Conservation (phyloP, 352 stramenopile genomes). For the Phytophthora hibernalis region DNA sequence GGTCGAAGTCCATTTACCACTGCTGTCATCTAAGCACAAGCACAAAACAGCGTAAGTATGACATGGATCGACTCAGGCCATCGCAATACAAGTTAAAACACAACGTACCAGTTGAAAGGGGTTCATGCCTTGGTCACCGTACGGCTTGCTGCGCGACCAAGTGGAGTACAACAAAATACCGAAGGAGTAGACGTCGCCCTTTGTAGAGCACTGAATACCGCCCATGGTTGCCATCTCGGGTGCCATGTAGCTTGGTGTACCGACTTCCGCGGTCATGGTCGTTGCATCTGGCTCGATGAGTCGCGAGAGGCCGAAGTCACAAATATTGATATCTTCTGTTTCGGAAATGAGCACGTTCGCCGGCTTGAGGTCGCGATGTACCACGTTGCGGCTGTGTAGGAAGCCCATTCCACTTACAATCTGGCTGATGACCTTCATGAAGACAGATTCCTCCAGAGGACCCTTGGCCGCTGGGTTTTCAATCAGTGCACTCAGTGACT, state of each 20-base stretch:
- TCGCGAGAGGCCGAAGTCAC: slow-evolving; percentile 93
- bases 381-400: slow-evolving; percentile 87
- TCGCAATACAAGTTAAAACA: neutral
- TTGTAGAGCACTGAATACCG: slow-evolving; percentile 87
- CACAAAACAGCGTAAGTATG: slow-evolving; percentile 18
- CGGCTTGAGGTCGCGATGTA: slow-evolving; percentile 93
- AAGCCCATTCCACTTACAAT: slow-evolving; percentile 93
- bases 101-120: slow-evolving; percentile 84
- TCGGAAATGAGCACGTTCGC: slow-evolving; percentile 95
- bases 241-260: slow-evolving; percentile 91
- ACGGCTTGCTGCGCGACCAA: slow-evolving; percentile 88
- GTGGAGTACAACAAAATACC: slow-evolving; percentile 89
- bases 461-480: slow-evolving; percentile 79
- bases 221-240: slow-evolving; percentile 93
- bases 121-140: slow-evolving; percentile 92
- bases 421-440: slow-evolving; percentile 89
- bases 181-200: slow-evolving; percentile 90
- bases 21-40: slow-evolving; percentile 75
- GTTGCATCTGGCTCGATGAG: slow-evolving; percentile 88
- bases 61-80: neutral
- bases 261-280: slow-evolving; percentile 89
- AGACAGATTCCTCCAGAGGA: slow-evolving; percentile 69
- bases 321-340: slow-evolving; percentile 93
- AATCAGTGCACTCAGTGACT: slow-evolving; percentile 81
- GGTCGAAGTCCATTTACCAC: slow-evolving; percentile 87